Evolutionary conservation across 768 basidiomycete genomes (phyloP).

Genomic region (Tremella fuciformis): DNA sequence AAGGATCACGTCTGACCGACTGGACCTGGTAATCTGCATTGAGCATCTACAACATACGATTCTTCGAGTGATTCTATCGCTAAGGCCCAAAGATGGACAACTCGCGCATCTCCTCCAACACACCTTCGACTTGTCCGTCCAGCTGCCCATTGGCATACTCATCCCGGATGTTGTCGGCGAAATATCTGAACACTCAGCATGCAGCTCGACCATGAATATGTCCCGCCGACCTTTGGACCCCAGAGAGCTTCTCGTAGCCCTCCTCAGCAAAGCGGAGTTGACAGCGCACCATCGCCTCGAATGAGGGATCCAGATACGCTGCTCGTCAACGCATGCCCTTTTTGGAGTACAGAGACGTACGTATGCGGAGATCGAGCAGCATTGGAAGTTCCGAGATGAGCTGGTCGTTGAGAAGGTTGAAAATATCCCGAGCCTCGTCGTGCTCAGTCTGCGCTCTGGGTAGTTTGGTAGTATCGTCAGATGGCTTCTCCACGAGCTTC

Average conservation of each 20-base stretch:
- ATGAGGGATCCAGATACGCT: slow-evolving; percentile 94
- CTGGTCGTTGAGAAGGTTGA: slow-evolving; percentile 87
- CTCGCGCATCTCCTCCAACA: slow-evolving; percentile 95
- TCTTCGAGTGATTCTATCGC: not conserved
- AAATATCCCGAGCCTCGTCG: slow-evolving; percentile 91
- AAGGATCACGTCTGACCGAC: no score
- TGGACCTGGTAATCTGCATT: no score
- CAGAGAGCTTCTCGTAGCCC: slow-evolving; percentile 92
- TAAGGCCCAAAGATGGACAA: slow-evolving; percentile 80
- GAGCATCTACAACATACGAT: no score
- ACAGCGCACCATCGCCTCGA: slow-evolving; percentile 94
- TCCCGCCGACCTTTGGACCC: slow-evolving; percentile 72
- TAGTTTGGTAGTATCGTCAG: slow-evolving; percentile 86
- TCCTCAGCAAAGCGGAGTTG: slow-evolving; percentile 97
- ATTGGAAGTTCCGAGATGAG: slow-evolving; percentile 87
- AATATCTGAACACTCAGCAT: slow-evolving; percentile 62
- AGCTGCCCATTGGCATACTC: slow-evolving; percentile 96
- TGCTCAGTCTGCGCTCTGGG: slow-evolving; percentile 94
- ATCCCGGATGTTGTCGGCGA: slow-evolving; percentile 82
- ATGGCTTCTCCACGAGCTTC: slow-evolving; percentile 85
- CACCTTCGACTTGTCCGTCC: slow-evolving; percentile 95
- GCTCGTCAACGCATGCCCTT: not conserved
- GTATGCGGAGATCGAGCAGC: slow-evolving; percentile 88
- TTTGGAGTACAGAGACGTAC: slow-evolving; percentile 27
- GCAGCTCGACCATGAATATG: not conserved